These are phyloP conservation scores for Wickerhamiella vanderwaltii DNA, from an alignment of 805 yeast genomes.

Conservation along the genomic window DNA sequence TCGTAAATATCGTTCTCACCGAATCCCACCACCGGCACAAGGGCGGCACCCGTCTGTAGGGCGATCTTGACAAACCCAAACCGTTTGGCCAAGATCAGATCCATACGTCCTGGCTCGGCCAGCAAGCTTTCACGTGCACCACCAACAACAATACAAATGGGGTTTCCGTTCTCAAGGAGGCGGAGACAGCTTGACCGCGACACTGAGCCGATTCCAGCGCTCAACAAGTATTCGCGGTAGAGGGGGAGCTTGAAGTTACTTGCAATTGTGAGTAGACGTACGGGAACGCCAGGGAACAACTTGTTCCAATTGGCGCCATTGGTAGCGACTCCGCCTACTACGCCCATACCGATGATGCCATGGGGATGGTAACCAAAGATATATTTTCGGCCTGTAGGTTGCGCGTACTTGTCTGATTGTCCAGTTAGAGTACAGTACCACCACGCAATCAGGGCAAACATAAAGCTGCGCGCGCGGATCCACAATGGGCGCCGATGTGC, in stretches of 20 bases:
- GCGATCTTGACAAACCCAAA: slow-evolving; percentile 88
- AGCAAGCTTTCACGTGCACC: slow-evolving; percentile 87
- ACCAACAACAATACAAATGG: slow-evolving; percentile 85
- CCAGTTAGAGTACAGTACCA: slow-evolving; percentile 14
- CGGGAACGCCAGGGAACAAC: slow-evolving; percentile 72
- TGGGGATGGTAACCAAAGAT: slow-evolving; percentile 94
- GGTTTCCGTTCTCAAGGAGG: slow-evolving; percentile 50
- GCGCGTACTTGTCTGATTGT: slow-evolving; percentile 35
- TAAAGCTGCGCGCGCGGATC: not conserved
- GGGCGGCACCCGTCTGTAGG: slow-evolving; percentile 59
- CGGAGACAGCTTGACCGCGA: slow-evolving; percentile 57
- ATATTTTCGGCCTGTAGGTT: slow-evolving; percentile 36
- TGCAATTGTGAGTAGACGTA: slow-evolving; percentile 65
- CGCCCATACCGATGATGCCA: slow-evolving; percentile 89
- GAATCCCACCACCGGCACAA: slow-evolving; percentile 84
- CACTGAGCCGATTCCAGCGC: slow-evolving; percentile 77
- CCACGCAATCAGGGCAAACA: slow-evolving; percentile 5
- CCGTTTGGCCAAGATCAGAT: slow-evolving; percentile 61
- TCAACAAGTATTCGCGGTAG: slow-evolving; percentile 71
- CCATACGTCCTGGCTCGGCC: slow-evolving; percentile 45
- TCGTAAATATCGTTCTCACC: slow-evolving; percentile 70
- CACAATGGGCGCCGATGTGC: too few relatives aligned
- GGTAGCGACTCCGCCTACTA: slow-evolving; percentile 70
- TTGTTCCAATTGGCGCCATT: slow-evolving; percentile 62
- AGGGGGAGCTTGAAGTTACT: slow-evolving; percentile 81